Conservation (phyloP, 108 stramenopile species). For the Skeletonema grethae region DNA sequence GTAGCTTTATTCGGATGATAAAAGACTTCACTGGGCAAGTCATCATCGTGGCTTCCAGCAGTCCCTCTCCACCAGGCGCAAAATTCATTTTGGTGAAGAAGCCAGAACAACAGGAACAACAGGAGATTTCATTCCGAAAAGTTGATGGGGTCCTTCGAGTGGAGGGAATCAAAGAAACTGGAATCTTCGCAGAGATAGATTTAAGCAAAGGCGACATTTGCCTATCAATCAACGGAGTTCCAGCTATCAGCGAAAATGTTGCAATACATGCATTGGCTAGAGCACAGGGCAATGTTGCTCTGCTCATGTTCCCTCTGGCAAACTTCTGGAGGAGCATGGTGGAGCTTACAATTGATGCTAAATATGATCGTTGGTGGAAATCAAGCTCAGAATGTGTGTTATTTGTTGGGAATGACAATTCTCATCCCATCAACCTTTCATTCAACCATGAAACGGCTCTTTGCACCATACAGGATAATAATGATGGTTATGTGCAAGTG, state of each 20-base stretch:
- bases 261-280: constrained; percentile 11
- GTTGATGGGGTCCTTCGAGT: constrained; percentile 27
- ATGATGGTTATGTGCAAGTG: constrained; percentile 15
- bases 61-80: constrained; percentile 26
- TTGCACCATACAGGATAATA: constrained; percentile 10
- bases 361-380: constrained; percentile 25
- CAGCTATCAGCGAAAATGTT: constrained; percentile 6
- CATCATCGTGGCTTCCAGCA: constrained; percentile 19
- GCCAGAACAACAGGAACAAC: constrained; percentile 2
- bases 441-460: constrained; percentile 21
- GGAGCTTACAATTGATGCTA: constrained; percentile 17
- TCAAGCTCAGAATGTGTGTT: constrained; percentile 19
- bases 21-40: constrained; percentile 22
- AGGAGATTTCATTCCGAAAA: constrained; percentile 18
- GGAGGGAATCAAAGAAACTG: constrained; percentile 3
- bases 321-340: constrained; percentile 27
- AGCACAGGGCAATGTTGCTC: constrained; percentile 11
- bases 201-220: constrained; percentile 28
- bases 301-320: constrained; percentile 20
- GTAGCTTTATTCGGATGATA: constrained; percentile 27
- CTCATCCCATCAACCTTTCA: constrained; percentile 10
- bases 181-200: constrained; percentile 15
- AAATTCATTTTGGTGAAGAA: constrained; percentile 19
- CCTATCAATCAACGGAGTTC: constrained; percentile 27
- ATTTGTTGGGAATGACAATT: not conserved